phyloP scores from a whole-genome alignment of 345 rosid genomes.

The Salix purpurea region DNA sequence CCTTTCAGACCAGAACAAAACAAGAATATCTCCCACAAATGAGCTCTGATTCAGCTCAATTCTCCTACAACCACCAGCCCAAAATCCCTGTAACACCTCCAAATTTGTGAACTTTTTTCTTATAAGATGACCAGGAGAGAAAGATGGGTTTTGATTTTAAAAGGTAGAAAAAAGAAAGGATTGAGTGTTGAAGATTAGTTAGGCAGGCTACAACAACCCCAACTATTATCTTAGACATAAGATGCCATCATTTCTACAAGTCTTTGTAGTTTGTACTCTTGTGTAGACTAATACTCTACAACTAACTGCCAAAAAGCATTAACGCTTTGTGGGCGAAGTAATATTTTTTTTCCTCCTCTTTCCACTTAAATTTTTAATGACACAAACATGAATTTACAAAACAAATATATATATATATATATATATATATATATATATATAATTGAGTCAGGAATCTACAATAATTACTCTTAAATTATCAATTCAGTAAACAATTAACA shows the following conservation, averaged over 20 bases:
- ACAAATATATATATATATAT: neutral
- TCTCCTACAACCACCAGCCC: neutral
- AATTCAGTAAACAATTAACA: neutral
- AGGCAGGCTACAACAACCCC: slow-evolving; percentile 9
- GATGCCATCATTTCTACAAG: neutral
- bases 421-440: neutral
- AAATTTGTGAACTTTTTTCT: neutral
- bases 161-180: neutral
- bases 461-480: too few relatives aligned
- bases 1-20: slow-evolving; percentile 9
- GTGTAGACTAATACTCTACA: neutral
- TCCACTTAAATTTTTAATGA: neutral
- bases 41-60: neutral
- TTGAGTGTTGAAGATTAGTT: neutral
- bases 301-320: neutral
- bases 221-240: neutral
- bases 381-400: neutral
- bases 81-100: neutral
- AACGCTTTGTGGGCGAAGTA: neutral
- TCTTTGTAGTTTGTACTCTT: neutral
- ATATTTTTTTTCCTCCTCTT: neutral
- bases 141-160: neutral
- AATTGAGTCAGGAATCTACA: neutral
- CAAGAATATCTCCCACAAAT: neutral
- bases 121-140: neutral